Evolutionary conservation across 2,329 filamentous ascomycete genomes (phyloP).

Genomic region (Fusarium heterosporum): DNA sequence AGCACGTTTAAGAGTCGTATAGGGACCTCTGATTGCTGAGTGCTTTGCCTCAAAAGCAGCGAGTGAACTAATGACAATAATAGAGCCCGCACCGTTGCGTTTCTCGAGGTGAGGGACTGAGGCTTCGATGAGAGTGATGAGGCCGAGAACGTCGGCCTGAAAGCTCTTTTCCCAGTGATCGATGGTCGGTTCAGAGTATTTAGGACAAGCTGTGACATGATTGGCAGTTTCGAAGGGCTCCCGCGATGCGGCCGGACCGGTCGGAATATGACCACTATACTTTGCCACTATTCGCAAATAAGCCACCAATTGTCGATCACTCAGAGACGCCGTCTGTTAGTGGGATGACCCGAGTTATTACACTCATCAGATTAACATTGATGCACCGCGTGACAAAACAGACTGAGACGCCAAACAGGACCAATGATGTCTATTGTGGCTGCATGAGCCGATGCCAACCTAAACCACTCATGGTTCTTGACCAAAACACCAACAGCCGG

Average conservation of each 20-base stretch:
- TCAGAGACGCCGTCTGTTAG: neutral
- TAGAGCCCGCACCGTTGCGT: constrained; percentile 35
- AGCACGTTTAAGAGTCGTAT: constrained; percentile 40
- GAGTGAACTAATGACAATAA: constrained; percentile 44
- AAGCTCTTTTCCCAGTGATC: constrained; percentile 45
- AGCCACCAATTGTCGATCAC: neutral
- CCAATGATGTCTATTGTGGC: neutral
- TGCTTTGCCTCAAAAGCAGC: constrained; percentile 41
- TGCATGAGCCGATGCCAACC: neutral
- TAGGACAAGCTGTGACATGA: constrained; percentile 20
- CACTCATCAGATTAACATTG: neutral
- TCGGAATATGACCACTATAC: neutral
- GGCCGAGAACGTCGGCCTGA: constrained; percentile 42
- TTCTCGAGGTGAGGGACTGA: constrained; percentile 35
- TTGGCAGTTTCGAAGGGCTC: constrained; percentile 1
- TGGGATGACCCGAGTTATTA: neutral
- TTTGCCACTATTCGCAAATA: neutral
- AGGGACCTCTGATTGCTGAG: constrained; percentile 25
- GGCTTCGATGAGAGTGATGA: constrained; percentile 39
- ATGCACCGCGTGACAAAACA: neutral
- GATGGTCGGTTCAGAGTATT: constrained; percentile 6
- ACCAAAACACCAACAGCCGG: neutral
- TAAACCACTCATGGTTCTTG: neutral
- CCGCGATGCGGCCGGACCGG: neutral
- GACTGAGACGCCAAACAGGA: neutral